Conservation (phyloP, 2,329 filamentous ascomycete species). For the Aspergillus ochraceoroseus region DNA sequence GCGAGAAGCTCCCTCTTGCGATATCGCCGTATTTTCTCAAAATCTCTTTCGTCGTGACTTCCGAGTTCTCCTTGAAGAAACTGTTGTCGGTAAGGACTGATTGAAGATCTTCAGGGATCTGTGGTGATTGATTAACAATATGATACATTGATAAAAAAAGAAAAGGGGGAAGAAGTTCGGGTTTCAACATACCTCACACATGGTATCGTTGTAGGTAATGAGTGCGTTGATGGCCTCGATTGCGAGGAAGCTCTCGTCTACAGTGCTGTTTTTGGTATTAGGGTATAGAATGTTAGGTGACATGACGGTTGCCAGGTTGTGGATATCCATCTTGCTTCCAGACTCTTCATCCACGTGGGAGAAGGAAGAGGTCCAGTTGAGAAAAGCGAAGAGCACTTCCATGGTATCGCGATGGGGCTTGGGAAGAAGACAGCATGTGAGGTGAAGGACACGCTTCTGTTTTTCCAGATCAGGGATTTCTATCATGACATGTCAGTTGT, state of each 20-base stretch:
- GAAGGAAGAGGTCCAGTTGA: conserved; percentile 97
- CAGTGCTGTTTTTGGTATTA: conserved; percentile 62
- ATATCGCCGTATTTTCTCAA: conserved; percentile 88
- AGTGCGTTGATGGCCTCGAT: conserved; percentile 89
- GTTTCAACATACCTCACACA: conserved; percentile 74
- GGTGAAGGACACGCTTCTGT: conserved; percentile 77
- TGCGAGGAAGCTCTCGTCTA: conserved; percentile 83
- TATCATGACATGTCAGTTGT: conserved; percentile 25
- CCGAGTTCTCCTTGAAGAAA: conserved; percentile 73
- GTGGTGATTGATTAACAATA: conserved; percentile 5
- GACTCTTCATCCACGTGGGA: conserved; percentile 95
- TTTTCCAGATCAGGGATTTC: conserved; percentile 76
- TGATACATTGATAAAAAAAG: conserved; percentile 16
- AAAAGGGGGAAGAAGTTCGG: too few relatives aligned
- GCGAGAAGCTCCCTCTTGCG: conserved; percentile 58
- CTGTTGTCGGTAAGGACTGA: conserved; percentile 77
- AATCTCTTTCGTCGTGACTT: conserved; percentile 96
- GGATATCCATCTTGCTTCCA: conserved; percentile 97
- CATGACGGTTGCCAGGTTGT: conserved; percentile 95
- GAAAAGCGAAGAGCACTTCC: conserved; percentile 90
- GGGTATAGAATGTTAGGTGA: conserved; percentile 89
- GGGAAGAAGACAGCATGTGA: conserved; percentile 86
- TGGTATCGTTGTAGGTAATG: conserved; percentile 89
- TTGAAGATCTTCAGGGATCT: conserved; percentile 92
- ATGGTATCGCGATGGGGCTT: conserved; percentile 90